Evolutionary conservation across 345 rosid species (phyloP), one percentile per base, ranked within the genome.

Genomic region (Citrus cavaleriei): DNA sequence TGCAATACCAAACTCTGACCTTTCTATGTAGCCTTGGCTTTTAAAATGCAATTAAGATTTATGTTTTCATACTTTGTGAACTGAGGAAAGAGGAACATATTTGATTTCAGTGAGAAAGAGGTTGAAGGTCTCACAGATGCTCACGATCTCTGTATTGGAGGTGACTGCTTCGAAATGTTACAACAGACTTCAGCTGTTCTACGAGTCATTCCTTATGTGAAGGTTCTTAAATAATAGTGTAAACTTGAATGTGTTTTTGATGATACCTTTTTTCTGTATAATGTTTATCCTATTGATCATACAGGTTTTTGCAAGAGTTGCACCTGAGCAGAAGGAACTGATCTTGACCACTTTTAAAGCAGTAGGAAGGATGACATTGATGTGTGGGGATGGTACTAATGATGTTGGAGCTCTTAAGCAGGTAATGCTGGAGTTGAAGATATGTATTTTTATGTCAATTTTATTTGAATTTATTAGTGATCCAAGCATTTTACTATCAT

Each of bases 361-460:
- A 22, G 98, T 94, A 32, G 97, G 99, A 81, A 91, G 99, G 83
- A 80, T 91, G 40, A 92, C 99, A 68, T 80, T 97, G 77, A 97
- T 97, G 99, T 97, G 99, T 75, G 99, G 99, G 19, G 99, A 97
- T 78, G 99, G 99, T 38, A 97, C 99, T 58, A 97, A 97, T 89
- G 99, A 97, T 78, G 99, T 97, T n/a, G 99, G 99, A 79, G 99
- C 99, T 79, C 80, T 97, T 83, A 97, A 97, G 87, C 98, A 97
- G 98, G 99, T 95, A 85, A 71, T 72, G 72, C 75, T 30, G 57
- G 66, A 27, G 78, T 62, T 55, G 10, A 60, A 32, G 69, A 16
- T 37, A 14, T 38, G 69, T 14, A 4, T 21, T 27, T 59, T 30
- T 73, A 49, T 10, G 38, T 59, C 16, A 21, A 37, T 49, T 34